phyloP scores from a whole-genome alignment of 805 yeast species.

The Candida yuanshanica region DNA sequence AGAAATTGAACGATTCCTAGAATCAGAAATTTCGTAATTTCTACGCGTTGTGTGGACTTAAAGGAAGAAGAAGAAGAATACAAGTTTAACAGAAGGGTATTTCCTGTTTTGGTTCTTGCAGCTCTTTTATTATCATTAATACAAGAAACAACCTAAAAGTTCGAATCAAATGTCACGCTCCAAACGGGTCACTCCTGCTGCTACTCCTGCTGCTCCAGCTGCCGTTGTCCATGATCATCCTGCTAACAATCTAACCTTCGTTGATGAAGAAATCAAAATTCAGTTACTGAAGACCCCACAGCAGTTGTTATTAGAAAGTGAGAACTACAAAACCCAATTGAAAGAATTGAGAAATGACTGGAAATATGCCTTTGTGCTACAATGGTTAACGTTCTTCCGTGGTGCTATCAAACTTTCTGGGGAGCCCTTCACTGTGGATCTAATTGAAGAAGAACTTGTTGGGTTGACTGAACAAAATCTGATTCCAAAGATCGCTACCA shows the following conservation, averaged over 20 bases:
- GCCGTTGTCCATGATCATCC: too few species aligned
- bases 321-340: conserved; percentile 26
- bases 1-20: too few species aligned
- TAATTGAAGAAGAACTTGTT: conserved; percentile 54
- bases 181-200: conserved; percentile 16
- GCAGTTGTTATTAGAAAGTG: conserved; percentile 32
- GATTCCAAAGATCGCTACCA: conserved; percentile 35
- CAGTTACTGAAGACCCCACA: conserved; percentile 36
- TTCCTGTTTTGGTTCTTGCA: too few species aligned
- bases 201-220: too few species aligned
- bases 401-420: conserved; percentile 43
- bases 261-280: conserved; percentile 29
- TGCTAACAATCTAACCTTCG: conserved; percentile 18
- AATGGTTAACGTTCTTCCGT: conserved; percentile 53
- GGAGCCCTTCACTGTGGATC: conserved; percentile 51
- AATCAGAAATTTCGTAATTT: too few species aligned
- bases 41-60: too few species aligned
- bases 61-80: too few species aligned
- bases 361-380: conserved; percentile 36
- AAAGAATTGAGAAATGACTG: conserved; percentile 30
- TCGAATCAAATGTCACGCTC: conserved; percentile 22
- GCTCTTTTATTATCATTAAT: too few species aligned
- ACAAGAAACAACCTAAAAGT: too few species aligned
- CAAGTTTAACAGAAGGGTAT: too few species aligned
- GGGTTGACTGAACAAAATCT: conserved; percentile 37